Conservation (phyloP, 2,329 filamentous ascomycete species). For the Calonectria naviculata region DNA sequence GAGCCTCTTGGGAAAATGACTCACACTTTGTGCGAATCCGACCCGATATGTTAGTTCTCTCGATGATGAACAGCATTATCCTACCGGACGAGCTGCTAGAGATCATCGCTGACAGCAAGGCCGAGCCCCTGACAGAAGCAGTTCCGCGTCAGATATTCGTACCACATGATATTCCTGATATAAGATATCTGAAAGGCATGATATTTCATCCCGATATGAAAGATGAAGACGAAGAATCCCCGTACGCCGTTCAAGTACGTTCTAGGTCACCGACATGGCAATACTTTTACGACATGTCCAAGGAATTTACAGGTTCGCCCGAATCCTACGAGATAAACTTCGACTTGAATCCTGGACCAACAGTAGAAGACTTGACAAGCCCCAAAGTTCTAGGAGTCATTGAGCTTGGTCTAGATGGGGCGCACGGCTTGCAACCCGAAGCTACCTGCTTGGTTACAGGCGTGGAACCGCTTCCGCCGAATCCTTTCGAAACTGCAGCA, state of each 20-base stretch:
- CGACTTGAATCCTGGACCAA: slow-evolving; percentile 32
- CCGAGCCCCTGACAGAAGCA: slow-evolving; percentile 25
- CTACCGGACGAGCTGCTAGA: slow-evolving; percentile 36
- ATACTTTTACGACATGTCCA: slow-evolving; percentile 30
- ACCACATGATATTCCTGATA: slow-evolving; percentile 28
- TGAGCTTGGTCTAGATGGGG: slow-evolving; percentile 31
- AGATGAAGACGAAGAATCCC: neutral
- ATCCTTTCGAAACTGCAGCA: slow-evolving; percentile 40
- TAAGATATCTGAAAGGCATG: slow-evolving; percentile 37
- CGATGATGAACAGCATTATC: slow-evolving; percentile 42
- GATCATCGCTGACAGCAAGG: slow-evolving; percentile 16
- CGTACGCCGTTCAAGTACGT: slow-evolving; percentile 25
- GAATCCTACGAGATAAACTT: slow-evolving; percentile 43
- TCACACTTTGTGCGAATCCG: slow-evolving; percentile 41
- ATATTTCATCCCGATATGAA: slow-evolving; percentile 38
- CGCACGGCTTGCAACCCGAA: slow-evolving; percentile 19
- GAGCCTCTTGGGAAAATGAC: slow-evolving; percentile 41
- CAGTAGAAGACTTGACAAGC: slow-evolving; percentile 27
- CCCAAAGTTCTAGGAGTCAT: slow-evolving; percentile 36
- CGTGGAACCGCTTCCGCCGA: slow-evolving; percentile 38
- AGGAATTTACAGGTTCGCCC: slow-evolving; percentile 7
- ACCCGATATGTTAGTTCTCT: slow-evolving; percentile 37
- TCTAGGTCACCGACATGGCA: slow-evolving; percentile 44
- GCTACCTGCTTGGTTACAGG: slow-evolving; percentile 36
- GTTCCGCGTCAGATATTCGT: slow-evolving; percentile 38